A percentile compares a stretch with the other conserved stretches of the same genome.
These are phyloP conservation scores for Priceomyces haplophilus DNA, from an alignment of 805 yeast genomes.

Conservation along the genomic window DNA sequence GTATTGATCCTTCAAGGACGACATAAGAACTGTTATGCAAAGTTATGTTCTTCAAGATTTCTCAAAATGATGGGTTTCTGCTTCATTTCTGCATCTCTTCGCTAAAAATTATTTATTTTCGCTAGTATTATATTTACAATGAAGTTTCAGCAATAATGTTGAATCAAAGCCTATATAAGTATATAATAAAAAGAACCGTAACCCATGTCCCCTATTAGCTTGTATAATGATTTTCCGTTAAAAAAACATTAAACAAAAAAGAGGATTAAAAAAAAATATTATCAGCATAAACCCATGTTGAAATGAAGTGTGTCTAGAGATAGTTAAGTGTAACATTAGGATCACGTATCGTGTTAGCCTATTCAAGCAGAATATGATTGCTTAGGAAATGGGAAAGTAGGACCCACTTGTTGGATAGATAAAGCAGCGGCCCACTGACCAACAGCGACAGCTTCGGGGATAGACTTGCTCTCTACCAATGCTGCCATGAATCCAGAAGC, in stretches of 20 bases:
- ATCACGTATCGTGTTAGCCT: not conserved
- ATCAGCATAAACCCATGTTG: constrained; percentile 19
- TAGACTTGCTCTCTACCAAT: constrained; percentile 65
- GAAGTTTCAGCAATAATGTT: constrained; percentile 10
- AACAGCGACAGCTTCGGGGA: constrained; percentile 63
- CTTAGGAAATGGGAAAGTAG: constrained; percentile 85
- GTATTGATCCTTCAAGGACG: constrained; percentile 71
- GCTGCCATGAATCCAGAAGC: constrained; percentile 96
- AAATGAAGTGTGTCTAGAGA: constrained; percentile 15
- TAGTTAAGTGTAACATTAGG: constrained; percentile 2
- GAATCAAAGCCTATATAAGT: constrained; percentile 9
- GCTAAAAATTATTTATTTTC: not conserved
- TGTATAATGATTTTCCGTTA: not conserved
- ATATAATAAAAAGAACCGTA: constrained; percentile 1
- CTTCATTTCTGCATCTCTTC: constrained; percentile 1
- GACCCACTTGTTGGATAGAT: constrained; percentile 91
- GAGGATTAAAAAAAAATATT: constrained; percentile 4
- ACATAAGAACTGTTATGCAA: constrained; percentile 21
- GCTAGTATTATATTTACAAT: not conserved
- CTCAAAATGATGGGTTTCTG: not conserved
- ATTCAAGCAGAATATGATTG: constrained; percentile 39
- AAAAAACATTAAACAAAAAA: constrained; percentile 4
- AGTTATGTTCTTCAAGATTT: not conserved
- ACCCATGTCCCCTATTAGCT: constrained; percentile 4
- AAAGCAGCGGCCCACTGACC: constrained; percentile 97